A percentile compares a stretch with the other conserved stretches of the same genome.
These are phyloP conservation scores for Pulveroboletus frians DNA, from an alignment of 768 basidiomycete species.

Conservation along the genomic window DNA sequence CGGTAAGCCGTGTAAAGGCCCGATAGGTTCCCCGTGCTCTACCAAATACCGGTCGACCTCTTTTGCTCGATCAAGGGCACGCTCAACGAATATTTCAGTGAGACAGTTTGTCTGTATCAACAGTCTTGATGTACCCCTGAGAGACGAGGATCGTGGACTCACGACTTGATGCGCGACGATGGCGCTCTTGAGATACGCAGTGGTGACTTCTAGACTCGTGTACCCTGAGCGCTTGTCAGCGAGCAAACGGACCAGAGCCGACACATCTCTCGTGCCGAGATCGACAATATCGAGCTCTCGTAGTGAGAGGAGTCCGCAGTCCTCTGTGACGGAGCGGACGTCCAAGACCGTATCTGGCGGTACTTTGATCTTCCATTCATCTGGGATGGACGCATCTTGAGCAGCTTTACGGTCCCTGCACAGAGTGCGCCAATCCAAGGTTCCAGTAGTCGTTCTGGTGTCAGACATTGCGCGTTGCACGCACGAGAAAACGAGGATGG, in stretches of 20 bases:
- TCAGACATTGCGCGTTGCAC: conserved; percentile 4
- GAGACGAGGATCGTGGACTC: conserved; percentile 1
- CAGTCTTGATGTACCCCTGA: neutral
- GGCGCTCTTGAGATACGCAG: conserved; percentile 27
- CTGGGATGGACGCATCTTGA: conserved; percentile 23
- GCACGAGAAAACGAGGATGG: neutral
- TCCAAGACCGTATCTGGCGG: conserved; percentile 16
- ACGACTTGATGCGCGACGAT: conserved; percentile 25
- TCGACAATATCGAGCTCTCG: conserved; percentile 20
- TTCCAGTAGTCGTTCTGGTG: neutral
- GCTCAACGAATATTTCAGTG: conserved; percentile 26
- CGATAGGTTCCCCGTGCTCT: conserved; percentile 25
- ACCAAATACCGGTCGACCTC: conserved; percentile 22
- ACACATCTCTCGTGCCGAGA: conserved; percentile 25
- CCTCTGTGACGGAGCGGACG: conserved; percentile 18
- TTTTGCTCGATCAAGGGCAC: conserved; percentile 22
- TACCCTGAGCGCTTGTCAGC: conserved; percentile 17
- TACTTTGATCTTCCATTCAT: conserved; percentile 18
- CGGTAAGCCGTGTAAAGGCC: conserved; percentile 49
- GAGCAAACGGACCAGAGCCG: conserved; percentile 19
- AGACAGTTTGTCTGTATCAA: conserved; percentile 24
- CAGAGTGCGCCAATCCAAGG: conserved; percentile 19
- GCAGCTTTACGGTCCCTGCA: conserved; percentile 15
- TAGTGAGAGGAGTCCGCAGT: conserved; percentile 21
- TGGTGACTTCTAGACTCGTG: conserved; percentile 26